Evolutionary conservation across 352 stramenopile genomes (phyloP), one percentile per base, ranked within the genome.

Genomic region (Elongisporangium prolatum): DNA sequence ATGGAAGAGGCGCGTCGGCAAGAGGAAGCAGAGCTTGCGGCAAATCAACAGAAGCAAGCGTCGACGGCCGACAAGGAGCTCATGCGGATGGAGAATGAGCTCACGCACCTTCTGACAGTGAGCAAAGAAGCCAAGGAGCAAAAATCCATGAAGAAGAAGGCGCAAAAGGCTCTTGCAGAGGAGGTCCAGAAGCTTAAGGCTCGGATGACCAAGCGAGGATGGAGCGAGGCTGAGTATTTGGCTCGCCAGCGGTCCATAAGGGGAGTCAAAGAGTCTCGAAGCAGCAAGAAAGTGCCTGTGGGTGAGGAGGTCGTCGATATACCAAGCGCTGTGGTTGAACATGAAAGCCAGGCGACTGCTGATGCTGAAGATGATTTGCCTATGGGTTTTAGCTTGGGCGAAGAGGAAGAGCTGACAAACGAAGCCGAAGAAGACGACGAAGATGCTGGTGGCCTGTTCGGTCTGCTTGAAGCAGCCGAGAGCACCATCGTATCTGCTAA

Each of bases 121-220:
- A 22, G 77, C 24, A 63, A 71, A n/a, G 72, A 80, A 14, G 60
- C 78, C 0, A 82, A 78, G 47, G 63, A 77, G 20, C 67, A 69
- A 4, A 88, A 88, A 59, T 53, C 61, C 38, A 78, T 60, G 48
- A 88, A 83, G 59, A 87, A 86, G 59, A 75, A 78, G 52, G 25
- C 59, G 21, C 76, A 77, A 25, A 78, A 79, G 17, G 66, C 68
- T 22, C 64, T 80, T 22, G 34, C 58, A 16, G 60, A 79, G 47
- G 53, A 83, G 50, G 50, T 65, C 1, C 53, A 68, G 50, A 14
- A 20, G 22, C 20, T 69, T 37, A 64, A 64, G 18, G 51, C 63
- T 48, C 59, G 63, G 44, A 52, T 75, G 14, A 34, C 67, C 21
- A 52, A 40, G 17, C 58, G 65, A 4, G 68, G 68, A 0, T 75